Percentiles rank a stretch among this genome's conserved stretches.
These are phyloP conservation scores for Combretum micranthum DNA, from an alignment of 345 rosid genomes.

Conservation along the genomic window DNA sequence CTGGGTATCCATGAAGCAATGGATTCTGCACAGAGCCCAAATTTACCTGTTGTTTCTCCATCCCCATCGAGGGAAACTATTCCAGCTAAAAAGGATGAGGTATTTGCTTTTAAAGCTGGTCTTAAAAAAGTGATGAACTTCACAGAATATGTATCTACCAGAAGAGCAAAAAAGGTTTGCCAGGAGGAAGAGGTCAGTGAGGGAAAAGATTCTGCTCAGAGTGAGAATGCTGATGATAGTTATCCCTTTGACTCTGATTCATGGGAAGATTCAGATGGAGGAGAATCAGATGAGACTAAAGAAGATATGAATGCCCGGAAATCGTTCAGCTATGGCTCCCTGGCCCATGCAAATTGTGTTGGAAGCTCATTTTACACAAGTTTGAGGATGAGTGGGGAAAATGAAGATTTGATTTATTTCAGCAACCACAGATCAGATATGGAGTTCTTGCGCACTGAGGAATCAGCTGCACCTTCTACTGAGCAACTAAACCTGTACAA, in stretches of 20 bases:
- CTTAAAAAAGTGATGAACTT: conserved; percentile 78
- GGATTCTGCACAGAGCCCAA: conserved; percentile 42
- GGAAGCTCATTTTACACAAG: conserved; percentile 61
- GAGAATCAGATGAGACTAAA: conserved; percentile 59
- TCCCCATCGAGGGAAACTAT: conserved; percentile 42
- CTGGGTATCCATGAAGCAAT: conserved; percentile 41
- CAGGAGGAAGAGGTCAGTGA: conserved; percentile 60
- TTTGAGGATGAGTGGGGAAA: conserved; percentile 31
- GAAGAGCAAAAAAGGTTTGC: conserved; percentile 54
- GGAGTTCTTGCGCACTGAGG: conserved; percentile 31
- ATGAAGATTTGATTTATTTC: conserved; percentile 77
- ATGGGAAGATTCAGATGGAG: conserved; percentile 58
- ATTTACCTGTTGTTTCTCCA: conserved; percentile 51
- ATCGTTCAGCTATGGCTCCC: conserved; percentile 74
- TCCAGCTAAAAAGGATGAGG: conserved; percentile 51
- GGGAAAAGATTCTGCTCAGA: conserved; percentile 50
- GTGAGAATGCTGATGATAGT: conserved; percentile 58
- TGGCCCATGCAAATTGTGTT: conserved; percentile 62
- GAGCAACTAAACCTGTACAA: conserved; percentile 41
- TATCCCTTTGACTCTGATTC: conserved; percentile 71
- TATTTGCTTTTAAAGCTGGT: conserved; percentile 80
- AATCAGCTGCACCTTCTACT: conserved; percentile 23
- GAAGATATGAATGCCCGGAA: conserved; percentile 39
- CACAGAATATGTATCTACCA: conserved; percentile 55
- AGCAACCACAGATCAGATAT: conserved; percentile 60